Percentiles rank a stretch among this genome's conserved stretches.
Evolutionary conservation across 1,284 basidiomycete species (phyloP).

Genomic region (Schizophyllum commune): DNA sequence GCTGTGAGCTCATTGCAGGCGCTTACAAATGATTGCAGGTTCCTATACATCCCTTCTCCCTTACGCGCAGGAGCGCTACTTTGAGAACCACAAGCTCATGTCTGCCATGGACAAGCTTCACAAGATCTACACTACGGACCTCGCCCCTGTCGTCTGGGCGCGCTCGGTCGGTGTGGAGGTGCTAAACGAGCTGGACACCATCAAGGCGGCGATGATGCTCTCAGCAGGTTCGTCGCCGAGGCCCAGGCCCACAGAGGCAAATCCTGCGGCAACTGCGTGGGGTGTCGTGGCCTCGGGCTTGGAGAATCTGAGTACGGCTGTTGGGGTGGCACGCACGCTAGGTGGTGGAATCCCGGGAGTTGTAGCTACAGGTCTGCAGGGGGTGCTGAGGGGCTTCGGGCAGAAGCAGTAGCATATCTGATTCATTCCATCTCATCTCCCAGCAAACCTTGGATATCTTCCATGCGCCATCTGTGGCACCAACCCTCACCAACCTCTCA

Average conservation of each 20-base stretch:
- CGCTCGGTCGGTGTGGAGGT: constrained; percentile 86
- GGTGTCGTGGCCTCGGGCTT: background rate
- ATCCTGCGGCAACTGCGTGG: background rate
- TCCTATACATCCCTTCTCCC: constrained; percentile 68
- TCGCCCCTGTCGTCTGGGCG: constrained; percentile 73
- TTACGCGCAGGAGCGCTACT: constrained; percentile 77
- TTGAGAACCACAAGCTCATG: constrained; percentile 81
- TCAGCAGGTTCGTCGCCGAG: constrained; percentile 50
- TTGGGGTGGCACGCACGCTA: background rate
- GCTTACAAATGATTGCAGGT: constrained; percentile 34
- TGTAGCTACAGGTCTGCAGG: background rate
- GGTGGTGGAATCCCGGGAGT: background rate
- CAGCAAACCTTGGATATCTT: too few species aligned
- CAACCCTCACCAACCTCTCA: too few species aligned
- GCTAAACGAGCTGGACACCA: constrained; percentile 76
- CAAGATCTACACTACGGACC: constrained; percentile 69
- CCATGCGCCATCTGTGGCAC: too few species aligned
- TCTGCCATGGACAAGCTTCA: constrained; percentile 83
- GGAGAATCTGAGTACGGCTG: background rate
- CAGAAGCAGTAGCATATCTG: background rate
- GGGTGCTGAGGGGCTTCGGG: background rate
- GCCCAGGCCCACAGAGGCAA: background rate
- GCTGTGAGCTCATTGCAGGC: background rate
- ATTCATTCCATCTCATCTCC: background rate
- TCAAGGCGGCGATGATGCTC: constrained; percentile 82